Evolutionary conservation across 2,329 filamentous ascomycete species (phyloP).

Genomic region (Bisporella sp.): DNA sequence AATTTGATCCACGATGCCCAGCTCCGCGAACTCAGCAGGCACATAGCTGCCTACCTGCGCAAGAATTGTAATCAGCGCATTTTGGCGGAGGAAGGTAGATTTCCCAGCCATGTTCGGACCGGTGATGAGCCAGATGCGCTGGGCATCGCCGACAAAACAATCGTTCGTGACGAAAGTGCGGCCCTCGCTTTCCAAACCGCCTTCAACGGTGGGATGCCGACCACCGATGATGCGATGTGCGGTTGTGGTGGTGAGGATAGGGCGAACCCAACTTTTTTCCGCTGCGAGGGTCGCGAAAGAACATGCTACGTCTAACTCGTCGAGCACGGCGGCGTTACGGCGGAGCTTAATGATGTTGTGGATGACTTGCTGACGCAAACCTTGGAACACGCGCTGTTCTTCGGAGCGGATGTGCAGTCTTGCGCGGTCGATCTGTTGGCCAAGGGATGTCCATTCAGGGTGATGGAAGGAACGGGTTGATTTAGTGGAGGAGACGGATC

Average conservation of each 20-base stretch:
- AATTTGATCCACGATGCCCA: slow-evolving; percentile 92
- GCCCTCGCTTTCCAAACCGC: slow-evolving; percentile 71
- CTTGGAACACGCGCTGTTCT: slow-evolving; percentile 72
- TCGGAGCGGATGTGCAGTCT: slow-evolving; percentile 74
- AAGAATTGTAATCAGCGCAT: slow-evolving; percentile 87
- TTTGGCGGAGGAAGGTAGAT: slow-evolving; percentile 91
- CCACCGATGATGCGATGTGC: slow-evolving; percentile 76
- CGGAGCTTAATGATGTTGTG: slow-evolving; percentile 77
- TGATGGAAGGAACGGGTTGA: slow-evolving; percentile 80
- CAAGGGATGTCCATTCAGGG: slow-evolving; percentile 76
- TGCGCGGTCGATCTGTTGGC: slow-evolving; percentile 69
- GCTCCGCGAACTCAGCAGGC: slow-evolving; percentile 75
- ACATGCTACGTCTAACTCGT: slow-evolving; percentile 86
- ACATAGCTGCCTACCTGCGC: slow-evolving; percentile 92
- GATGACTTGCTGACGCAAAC: slow-evolving; percentile 70
- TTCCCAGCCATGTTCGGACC: slow-evolving; percentile 99
- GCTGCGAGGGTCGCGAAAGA: slow-evolving; percentile 75
- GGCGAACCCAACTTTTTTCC: slow-evolving; percentile 68
- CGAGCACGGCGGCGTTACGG: slow-evolving; percentile 82
- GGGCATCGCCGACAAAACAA: slow-evolving; percentile 67
- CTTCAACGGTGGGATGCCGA: slow-evolving; percentile 86
- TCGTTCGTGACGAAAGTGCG: slow-evolving; percentile 81
- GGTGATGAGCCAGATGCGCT: slow-evolving; percentile 61
- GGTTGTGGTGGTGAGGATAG: slow-evolving; percentile 58
- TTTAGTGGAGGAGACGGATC: slow-evolving; percentile 71